Evolutionary conservation across 805 yeast genomes (phyloP).

Genomic region (Cyberlindnera mississippiensis): DNA sequence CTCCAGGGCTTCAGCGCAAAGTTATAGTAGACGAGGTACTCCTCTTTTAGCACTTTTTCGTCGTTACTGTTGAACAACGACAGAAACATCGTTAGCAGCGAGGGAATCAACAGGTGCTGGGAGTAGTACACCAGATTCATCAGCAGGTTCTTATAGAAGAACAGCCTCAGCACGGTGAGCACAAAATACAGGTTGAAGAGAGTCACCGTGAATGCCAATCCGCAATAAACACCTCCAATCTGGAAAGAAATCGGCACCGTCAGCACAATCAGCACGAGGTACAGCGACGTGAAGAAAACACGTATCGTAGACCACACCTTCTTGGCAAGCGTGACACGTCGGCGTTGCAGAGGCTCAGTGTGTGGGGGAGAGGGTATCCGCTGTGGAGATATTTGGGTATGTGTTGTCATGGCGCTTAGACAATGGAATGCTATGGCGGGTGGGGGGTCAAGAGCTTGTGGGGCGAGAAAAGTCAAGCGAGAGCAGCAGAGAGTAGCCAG

Average conservation of each 20-base stretch:
- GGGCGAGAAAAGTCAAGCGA: too few relatives aligned
- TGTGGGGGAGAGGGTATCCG: not conserved
- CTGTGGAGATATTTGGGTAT: not conserved
- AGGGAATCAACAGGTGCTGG: constrained; percentile 82
- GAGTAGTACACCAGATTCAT: constrained; percentile 57
- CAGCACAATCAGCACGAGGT: constrained; percentile 63
- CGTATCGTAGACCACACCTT: constrained; percentile 13
- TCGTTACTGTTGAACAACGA: constrained; percentile 44
- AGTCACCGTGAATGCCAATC: constrained; percentile 76
- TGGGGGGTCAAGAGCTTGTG: too few relatives aligned
- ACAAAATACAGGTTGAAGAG: constrained; percentile 66
- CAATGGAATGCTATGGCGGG: not conserved
- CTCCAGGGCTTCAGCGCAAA: constrained; percentile 65
- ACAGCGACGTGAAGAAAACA: constrained; percentile 48
- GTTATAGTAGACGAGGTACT: constrained; percentile 26
- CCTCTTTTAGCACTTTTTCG: constrained; percentile 20
- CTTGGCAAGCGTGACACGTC: constrained; percentile 4
- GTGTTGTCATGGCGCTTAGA: not conserved
- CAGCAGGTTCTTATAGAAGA: constrained; percentile 32
- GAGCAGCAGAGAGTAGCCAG: too few relatives aligned
- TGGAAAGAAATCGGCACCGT: constrained; percentile 93
- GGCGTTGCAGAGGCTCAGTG: not conserved
- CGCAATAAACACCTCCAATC: constrained; percentile 88
- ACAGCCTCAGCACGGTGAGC: constrained; percentile 66
- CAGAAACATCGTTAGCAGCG: constrained; percentile 66